Base-by-base conservation (phyloP, 1,284 basidiomycete species). In the Cutaneotrichosporon daszewskae region DNA sequence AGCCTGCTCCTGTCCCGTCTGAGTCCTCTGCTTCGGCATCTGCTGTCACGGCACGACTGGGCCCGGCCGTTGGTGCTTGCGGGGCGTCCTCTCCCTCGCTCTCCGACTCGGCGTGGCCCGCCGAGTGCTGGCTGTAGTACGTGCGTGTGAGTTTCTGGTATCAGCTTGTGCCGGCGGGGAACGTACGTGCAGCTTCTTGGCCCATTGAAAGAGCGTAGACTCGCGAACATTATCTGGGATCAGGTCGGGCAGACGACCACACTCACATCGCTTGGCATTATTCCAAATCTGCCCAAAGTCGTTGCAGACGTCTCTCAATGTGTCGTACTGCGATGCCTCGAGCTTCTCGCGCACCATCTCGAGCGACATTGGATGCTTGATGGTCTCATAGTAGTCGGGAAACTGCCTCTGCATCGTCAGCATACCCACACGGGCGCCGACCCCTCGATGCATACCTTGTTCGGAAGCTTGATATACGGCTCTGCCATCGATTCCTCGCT, bases 251-350 rank as follows among this genome's bases (percentile, higher is more conserved):
- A n/a, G 9, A 14, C 19, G 17, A 33, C 22, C 6, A 12, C 19
- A 49, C 66, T 53, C 33, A 68, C 66, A 69, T 53, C 66, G 49
- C 46, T 69, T 69, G 26, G 66, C 66, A 37, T 69, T 69, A 45
- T 58, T 64, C 51, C 62, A 69, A 40, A 69, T 69, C 45, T 66
- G 64, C 9, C 61, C 57, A 1, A 69, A 25, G 43, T 69, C 66
- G 18, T 46, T 37, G 28, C 49, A 55, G 25, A 69, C 66, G 4
- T 58, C 61, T 22, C 55, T 52, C 18, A 69, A 46, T 0, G 57
- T 61, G 12, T 55, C 41, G 38, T 69, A 69, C 32, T 43, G 37
- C 4, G 31, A 38, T 8, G 42, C 36, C 6, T 61, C 53, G 8
- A 70, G 62, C 49, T 59, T 66, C 10, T 51, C 40, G 8, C 62